phyloP scores from a whole-genome alignment of 1,139 yeast species.

The Lodderomyces jiufengensis region DNA sequence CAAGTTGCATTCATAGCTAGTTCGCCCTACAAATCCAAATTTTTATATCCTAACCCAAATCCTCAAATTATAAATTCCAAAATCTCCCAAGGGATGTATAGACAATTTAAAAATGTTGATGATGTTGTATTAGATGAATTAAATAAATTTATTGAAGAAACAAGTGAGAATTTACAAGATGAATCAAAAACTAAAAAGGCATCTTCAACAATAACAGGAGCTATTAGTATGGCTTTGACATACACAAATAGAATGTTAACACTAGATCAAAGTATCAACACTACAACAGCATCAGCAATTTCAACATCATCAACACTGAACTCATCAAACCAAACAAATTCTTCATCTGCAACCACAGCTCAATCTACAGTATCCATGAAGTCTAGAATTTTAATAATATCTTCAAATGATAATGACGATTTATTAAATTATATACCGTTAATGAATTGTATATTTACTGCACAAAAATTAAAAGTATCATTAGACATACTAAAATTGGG shows the following conservation, averaged over 20 bases:
- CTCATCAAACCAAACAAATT: slow-evolving; percentile 1
- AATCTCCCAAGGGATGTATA: slow-evolving; percentile 53
- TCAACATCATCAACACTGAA: slow-evolving; percentile 34
- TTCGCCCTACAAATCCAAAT: slow-evolving; percentile 65
- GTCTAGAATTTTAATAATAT: slow-evolving; percentile 70
- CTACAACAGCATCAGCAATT: slow-evolving; percentile 47
- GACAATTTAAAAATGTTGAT: slow-evolving; percentile 82
- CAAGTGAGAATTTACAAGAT: slow-evolving; percentile 18
- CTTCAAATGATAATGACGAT: slow-evolving; percentile 67
- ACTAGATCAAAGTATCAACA: slow-evolving; percentile 46
- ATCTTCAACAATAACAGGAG: slow-evolving; percentile 61
- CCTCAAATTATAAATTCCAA: slow-evolving; percentile 18
- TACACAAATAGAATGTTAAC: slow-evolving; percentile 69
- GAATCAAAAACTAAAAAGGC: slow-evolving; percentile 3
- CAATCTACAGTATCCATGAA: slow-evolving; percentile 43
- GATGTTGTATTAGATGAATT: slow-evolving; percentile 68
- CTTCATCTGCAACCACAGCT: slow-evolving; percentile 1
- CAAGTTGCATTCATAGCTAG: slow-evolving; percentile 81
- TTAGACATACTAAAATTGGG: slow-evolving; percentile 89
- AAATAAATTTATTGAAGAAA: slow-evolving; percentile 41
- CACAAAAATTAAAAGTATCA: slow-evolving; percentile 87
- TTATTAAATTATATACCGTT: slow-evolving; percentile 84
- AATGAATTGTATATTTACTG: slow-evolving; percentile 95
- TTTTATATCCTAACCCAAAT: slow-evolving; percentile 60
- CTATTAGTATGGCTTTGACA: slow-evolving; percentile 71